phyloP scores from a whole-genome alignment of 805 yeast genomes.

The Candida ulmi region DNA sequence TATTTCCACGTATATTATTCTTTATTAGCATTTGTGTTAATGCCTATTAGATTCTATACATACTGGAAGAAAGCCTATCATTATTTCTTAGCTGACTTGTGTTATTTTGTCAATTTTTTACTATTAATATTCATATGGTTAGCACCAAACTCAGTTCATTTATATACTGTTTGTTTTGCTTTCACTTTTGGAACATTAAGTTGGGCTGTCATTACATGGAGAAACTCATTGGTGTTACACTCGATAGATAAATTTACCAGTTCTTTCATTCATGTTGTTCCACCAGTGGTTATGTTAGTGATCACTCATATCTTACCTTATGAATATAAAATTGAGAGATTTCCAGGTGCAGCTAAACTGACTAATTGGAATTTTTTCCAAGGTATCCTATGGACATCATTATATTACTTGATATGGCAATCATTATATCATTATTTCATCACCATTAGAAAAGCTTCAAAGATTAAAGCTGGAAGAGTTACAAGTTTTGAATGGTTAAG shows the following conservation, averaged over 20 bases:
- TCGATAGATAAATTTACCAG: slow-evolving; percentile 89
- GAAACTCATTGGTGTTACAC: slow-evolving; percentile 88
- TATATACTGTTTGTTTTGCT: slow-evolving; percentile 81
- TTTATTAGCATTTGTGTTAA: slow-evolving; percentile 46
- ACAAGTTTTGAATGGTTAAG: slow-evolving; percentile 86
- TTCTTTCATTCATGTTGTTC: slow-evolving; percentile 84
- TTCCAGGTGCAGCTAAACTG: slow-evolving; percentile 73
- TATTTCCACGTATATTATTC: slow-evolving; percentile 77
- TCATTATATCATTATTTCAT: slow-evolving; percentile 85
- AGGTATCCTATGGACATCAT: slow-evolving; percentile 73
- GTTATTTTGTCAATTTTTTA: slow-evolving; percentile 82
- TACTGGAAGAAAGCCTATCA: slow-evolving; percentile 77
- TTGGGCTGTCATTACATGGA: slow-evolving; percentile 94
- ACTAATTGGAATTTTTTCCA: slow-evolving; percentile 66
- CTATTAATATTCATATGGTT: slow-evolving; percentile 74
- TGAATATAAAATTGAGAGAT: slow-evolving; percentile 46
- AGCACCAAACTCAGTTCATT: slow-evolving; percentile 63
- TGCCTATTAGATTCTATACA: slow-evolving; percentile 83
- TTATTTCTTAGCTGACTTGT: slow-evolving; percentile 85
- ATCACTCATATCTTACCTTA: slow-evolving; percentile 67
- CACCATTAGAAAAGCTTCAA: slow-evolving; percentile 69
- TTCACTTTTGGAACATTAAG: slow-evolving; percentile 84
- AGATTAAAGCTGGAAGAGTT: slow-evolving; percentile 79
- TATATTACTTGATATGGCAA: slow-evolving; percentile 88
- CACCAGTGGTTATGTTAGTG: slow-evolving; percentile 83